phyloP scores from a whole-genome alignment of 306 rosid genomes.

The Glycine soja region DNA sequence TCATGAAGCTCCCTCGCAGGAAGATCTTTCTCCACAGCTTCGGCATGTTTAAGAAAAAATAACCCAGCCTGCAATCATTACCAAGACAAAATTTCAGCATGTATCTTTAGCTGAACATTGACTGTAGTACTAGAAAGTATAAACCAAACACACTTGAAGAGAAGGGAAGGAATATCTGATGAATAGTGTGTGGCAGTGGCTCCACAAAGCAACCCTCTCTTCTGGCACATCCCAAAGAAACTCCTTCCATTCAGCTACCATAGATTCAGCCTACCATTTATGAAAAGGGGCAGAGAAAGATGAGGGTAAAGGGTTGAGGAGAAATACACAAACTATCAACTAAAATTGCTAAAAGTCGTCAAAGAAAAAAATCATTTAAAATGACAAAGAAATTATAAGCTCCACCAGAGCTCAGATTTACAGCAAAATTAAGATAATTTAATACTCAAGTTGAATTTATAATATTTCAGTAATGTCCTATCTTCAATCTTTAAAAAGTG shows the following conservation, averaged over 20 bases:
- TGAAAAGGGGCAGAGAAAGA: slow-evolving; percentile 12
- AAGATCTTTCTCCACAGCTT: slow-evolving; percentile 96
- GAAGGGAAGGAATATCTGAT: slow-evolving; percentile 94
- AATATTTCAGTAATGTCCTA: slow-evolving; percentile 2
- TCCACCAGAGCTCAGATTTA: slow-evolving; percentile 26
- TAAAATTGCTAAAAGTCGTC: slow-evolving; percentile 18
- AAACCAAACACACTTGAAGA: slow-evolving; percentile 69
- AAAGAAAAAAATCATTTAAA: slow-evolving; percentile 1
- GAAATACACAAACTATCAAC: slow-evolving; percentile 30
- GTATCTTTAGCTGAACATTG: slow-evolving; percentile 39
- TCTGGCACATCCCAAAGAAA: slow-evolving; percentile 99
- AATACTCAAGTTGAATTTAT: slow-evolving; percentile 25
- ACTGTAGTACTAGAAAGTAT: slow-evolving; percentile 36
- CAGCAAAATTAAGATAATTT: not conserved
- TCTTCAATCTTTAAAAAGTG: slow-evolving; percentile 11
- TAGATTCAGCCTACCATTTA: slow-evolving; percentile 85
- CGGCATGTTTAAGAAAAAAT: slow-evolving; percentile 96
- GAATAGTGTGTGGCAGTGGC: slow-evolving; percentile 90
- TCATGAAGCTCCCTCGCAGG: slow-evolving; percentile 98
- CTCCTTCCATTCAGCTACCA: slow-evolving; percentile 98
- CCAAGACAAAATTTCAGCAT: slow-evolving; percentile 40
- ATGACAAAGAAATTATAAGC: slow-evolving; percentile 36
- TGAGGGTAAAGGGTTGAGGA: slow-evolving; percentile 29
- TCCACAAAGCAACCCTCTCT: slow-evolving; percentile 95
- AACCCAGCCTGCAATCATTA: slow-evolving; percentile 83